Evolutionary conservation across 2,329 filamentous ascomycete genomes (phyloP).

Genomic region (Colletotrichum sp.): DNA sequence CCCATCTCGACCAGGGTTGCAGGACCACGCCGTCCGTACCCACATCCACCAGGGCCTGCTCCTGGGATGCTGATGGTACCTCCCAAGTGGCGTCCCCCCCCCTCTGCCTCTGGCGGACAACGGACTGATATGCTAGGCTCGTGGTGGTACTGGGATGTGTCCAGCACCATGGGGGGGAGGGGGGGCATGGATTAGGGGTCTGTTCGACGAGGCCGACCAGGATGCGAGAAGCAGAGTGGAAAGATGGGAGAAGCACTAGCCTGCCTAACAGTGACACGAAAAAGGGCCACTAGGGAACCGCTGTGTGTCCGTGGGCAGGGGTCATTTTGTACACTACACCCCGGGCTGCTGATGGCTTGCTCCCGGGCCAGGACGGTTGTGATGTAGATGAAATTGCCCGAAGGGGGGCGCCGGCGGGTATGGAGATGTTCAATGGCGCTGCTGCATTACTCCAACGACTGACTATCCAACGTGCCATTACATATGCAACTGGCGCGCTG

Average conservation of each 20-base stretch:
- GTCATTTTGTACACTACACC: slow-evolving; percentile 22
- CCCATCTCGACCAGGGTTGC: slow-evolving; percentile 14
- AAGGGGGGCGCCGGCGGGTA: slow-evolving; percentile 31
- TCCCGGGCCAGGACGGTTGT: slow-evolving; percentile 38
- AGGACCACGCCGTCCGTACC: slow-evolving; percentile 21
- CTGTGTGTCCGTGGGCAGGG: slow-evolving; percentile 22
- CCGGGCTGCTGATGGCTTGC: slow-evolving; percentile 15
- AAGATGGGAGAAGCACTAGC: slow-evolving; percentile 32
- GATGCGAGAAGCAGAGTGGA: slow-evolving; percentile 29
- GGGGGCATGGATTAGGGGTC: slow-evolving; percentile 37
- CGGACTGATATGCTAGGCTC: slow-evolving; percentile 23
- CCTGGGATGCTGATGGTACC: slow-evolving; percentile 23
- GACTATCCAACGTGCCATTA: slow-evolving; percentile 28
- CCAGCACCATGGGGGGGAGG: background rate
- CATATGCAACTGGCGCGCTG: slow-evolving; percentile 26
- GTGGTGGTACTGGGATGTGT: slow-evolving; percentile 15
- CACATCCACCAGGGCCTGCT: slow-evolving; percentile 17
- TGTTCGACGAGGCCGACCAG: slow-evolving; percentile 7
- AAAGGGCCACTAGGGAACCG: slow-evolving; percentile 27
- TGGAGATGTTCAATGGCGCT: slow-evolving; percentile 33
- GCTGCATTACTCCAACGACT: slow-evolving; percentile 23
- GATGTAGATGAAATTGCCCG: slow-evolving; percentile 50
- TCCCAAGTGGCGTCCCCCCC: slow-evolving; percentile 20
- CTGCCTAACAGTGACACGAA: slow-evolving; percentile 29
- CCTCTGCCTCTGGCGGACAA: slow-evolving; percentile 10